These are phyloP conservation scores for Sphagnum fallax DNA, from an alignment of 228 moss, liverwort and hornwort species.

Conservation along the genomic window DNA sequence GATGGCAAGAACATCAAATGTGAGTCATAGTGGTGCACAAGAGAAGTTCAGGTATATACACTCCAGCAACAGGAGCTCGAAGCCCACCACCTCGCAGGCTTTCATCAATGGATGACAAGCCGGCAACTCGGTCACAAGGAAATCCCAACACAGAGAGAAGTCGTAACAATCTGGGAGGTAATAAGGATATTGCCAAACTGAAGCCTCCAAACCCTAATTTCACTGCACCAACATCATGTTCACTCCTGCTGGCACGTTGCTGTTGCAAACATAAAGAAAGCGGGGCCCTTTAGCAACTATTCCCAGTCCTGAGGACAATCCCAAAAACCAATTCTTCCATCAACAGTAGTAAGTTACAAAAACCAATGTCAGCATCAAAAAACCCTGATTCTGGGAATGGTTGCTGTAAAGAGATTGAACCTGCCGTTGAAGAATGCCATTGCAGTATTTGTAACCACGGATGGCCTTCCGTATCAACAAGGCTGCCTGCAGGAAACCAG, in stretches of 20 bases:
- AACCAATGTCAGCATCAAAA: too few species aligned
- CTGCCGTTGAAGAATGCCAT: slow-evolving; percentile 74
- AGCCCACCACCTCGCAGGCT: slow-evolving; percentile 84
- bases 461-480: slow-evolving; percentile 82
- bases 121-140: slow-evolving; percentile 78
- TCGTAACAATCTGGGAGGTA: slow-evolving; percentile 72
- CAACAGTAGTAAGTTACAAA: too few species aligned
- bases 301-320: neutral
- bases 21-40: neutral
- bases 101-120: slow-evolving; percentile 73
- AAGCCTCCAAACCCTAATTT: slow-evolving; percentile 92
- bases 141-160: slow-evolving; percentile 87
- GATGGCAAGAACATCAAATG: neutral
- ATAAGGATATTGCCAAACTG: slow-evolving; percentile 85
- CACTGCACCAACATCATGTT: slow-evolving; percentile 85
- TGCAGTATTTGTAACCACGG: slow-evolving; percentile 82
- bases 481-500: slow-evolving; percentile 56
- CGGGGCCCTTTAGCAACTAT: neutral
- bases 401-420: slow-evolving; percentile 19
- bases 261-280: slow-evolving; percentile 13
- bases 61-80: slow-evolving; percentile 93
- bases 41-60: slow-evolving; percentile 54
- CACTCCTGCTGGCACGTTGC: slow-evolving; percentile 72
- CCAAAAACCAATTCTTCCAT: too few species aligned
- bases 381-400: too few species aligned